phyloP scores from a whole-genome alignment of 2,329 filamentous ascomycete species.

The Drechslerella dactyloides region DNA sequence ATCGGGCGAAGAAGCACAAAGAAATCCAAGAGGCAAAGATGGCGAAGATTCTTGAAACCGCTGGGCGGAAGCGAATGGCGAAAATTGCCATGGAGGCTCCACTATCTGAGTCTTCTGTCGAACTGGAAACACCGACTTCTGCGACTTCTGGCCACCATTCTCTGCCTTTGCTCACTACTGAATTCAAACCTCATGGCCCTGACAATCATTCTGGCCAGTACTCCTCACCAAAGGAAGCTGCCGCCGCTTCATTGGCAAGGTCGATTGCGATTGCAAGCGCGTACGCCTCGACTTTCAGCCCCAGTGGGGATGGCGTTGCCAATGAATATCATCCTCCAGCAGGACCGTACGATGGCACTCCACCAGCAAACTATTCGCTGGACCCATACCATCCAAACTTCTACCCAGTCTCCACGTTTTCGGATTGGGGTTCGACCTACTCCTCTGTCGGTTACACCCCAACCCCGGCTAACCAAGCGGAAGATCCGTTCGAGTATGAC shows the following conservation, averaged over 20 bases:
- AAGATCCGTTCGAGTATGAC: conserved; percentile 55
- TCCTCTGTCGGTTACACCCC: conserved; percentile 53
- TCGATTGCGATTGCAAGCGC: conserved; percentile 52
- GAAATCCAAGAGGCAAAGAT: conserved; percentile 48
- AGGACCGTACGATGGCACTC: conserved; percentile 42
- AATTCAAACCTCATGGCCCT: conserved; percentile 37
- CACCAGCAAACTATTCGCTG: conserved; percentile 38
- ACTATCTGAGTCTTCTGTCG: conserved; percentile 33
- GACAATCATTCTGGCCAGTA: conserved; percentile 49
- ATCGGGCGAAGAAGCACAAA: conserved; percentile 47
- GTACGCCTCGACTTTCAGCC: conserved; percentile 47
- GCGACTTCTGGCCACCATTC: conserved; percentile 30
- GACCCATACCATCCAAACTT: conserved; percentile 50
- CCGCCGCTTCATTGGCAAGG: conserved; percentile 53
- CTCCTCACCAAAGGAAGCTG: conserved; percentile 53
- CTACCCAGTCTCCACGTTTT: conserved; percentile 55
- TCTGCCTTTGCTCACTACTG: conserved; percentile 41
- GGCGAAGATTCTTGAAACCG: conserved; percentile 47
- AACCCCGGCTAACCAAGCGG: conserved; percentile 53
- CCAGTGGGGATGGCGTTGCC: conserved; percentile 46
- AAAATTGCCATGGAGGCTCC: conserved; percentile 40
- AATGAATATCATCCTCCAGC: conserved; percentile 41
- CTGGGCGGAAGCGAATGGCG: conserved; percentile 43
- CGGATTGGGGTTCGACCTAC: conserved; percentile 54
- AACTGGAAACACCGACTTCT: conserved; percentile 44